phyloP scores from a whole-genome alignment of 345 rosid species.

The Populus ilicifolia region DNA sequence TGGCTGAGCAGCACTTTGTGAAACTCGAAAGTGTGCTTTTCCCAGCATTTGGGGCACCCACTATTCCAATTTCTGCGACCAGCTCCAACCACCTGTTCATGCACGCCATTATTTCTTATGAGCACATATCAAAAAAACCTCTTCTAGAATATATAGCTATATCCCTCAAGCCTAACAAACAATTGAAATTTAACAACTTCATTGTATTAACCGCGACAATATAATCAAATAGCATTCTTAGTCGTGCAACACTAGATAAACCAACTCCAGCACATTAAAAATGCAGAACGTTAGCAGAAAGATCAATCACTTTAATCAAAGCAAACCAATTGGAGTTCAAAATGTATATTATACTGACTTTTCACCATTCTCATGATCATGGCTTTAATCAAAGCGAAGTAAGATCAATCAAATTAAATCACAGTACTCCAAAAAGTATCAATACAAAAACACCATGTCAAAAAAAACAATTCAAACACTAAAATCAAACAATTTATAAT shows the following conservation, averaged over 20 bases:
- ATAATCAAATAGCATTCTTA: background rate
- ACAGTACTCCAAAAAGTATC: background rate
- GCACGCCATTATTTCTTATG: conserved; percentile 22
- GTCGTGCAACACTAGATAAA: background rate
- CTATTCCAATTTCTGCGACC: conserved; percentile 87
- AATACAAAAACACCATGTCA: background rate
- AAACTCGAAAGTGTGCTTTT: conserved; percentile 87
- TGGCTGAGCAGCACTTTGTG: conserved; percentile 83
- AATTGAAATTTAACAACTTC: background rate
- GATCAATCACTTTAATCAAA: background rate
- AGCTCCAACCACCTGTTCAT: conserved; percentile 84
- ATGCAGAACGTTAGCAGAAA: background rate
- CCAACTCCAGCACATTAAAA: background rate
- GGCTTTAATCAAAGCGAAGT: background rate
- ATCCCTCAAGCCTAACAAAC: background rate
- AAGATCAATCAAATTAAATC: background rate
- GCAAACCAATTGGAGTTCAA: background rate
- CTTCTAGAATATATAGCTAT: background rate
- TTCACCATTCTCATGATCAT: background rate
- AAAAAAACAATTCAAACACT: background rate
- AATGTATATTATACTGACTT: background rate
- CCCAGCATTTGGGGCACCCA: conserved; percentile 96
- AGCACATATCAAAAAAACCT: background rate
- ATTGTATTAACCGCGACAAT: background rate
- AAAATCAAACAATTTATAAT: background rate